Conservation (phyloP, 805 yeast genomes). For the Pichia scutulata region DNA sequence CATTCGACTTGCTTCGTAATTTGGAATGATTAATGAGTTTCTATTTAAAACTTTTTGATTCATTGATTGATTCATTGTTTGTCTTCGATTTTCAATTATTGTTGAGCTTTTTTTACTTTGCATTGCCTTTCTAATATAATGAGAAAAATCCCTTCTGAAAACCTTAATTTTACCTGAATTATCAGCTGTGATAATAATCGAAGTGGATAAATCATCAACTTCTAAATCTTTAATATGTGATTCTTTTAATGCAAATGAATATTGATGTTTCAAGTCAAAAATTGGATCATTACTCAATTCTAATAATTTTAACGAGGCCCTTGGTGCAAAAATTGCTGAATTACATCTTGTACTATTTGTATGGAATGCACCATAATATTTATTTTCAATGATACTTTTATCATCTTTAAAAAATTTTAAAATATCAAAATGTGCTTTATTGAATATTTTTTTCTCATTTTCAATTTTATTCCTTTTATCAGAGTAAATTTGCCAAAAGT, state of each 20-base stretch:
- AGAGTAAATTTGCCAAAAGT: conserved; percentile 51
- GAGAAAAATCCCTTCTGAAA: conserved; percentile 72
- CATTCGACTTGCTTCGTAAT: conserved; percentile 1
- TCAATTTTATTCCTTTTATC: conserved; percentile 15
- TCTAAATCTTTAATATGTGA: conserved; percentile 10
- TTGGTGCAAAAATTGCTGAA: conserved; percentile 72
- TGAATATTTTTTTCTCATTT: conserved; percentile 12
- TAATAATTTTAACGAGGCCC: conserved; percentile 52
- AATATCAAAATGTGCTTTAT: conserved; percentile 7
- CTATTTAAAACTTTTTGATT: conserved; percentile 4
- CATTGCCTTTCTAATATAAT: conserved; percentile 31
- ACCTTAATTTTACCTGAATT: conserved; percentile 64
- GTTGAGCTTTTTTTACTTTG: conserved; percentile 11
- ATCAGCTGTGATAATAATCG: conserved; percentile 71
- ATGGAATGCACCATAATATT: conserved; percentile 62
- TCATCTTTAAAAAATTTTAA: conserved; percentile 25
- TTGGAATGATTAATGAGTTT: conserved; percentile 5
- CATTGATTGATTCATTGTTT: not conserved
- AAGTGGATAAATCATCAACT: conserved; percentile 30
- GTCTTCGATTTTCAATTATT: conserved; percentile 2
- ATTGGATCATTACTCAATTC: conserved; percentile 74
- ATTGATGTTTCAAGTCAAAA: conserved; percentile 43
- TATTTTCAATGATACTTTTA: conserved; percentile 40
- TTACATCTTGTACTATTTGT: conserved; percentile 72
- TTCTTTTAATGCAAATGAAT: conserved; percentile 2